phyloP scores from a whole-genome alignment of 108 stramenopile species.

The Cyclotella choctawhatcheeana region DNA sequence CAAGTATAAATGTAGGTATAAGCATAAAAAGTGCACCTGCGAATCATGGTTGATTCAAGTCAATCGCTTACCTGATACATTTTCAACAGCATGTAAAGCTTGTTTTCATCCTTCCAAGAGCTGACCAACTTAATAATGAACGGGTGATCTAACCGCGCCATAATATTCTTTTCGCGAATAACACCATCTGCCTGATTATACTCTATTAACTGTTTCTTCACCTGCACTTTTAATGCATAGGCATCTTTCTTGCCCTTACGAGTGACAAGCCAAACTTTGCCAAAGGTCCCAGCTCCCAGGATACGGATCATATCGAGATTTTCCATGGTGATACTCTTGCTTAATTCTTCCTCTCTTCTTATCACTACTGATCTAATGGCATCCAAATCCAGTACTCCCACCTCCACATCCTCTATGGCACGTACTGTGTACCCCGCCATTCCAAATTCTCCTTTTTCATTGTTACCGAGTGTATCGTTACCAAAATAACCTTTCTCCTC shows the following conservation, averaged over 20 bases:
- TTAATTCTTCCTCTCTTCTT: conserved; percentile 16
- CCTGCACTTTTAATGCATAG: conserved; percentile 91
- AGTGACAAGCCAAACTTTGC: conserved; percentile 92
- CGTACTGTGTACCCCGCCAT: conserved; percentile 61
- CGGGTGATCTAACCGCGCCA: conserved; percentile 89
- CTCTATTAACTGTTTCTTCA: conserved; percentile 84
- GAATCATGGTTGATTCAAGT: neutral
- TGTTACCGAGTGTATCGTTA: conserved; percentile 59
- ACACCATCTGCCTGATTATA: conserved; percentile 85
- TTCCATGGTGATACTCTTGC: conserved; percentile 42
- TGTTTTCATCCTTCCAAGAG: conserved; percentile 83
- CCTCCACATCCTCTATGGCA: conserved; percentile 64
- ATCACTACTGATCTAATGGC: conserved; percentile 68
- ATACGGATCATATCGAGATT: conserved; percentile 61
- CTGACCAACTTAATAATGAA: conserved; percentile 90
- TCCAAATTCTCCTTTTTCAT: conserved; percentile 59
- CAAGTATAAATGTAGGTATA: neutral
- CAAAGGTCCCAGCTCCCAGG: conserved; percentile 94
- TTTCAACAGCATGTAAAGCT: conserved; percentile 88
- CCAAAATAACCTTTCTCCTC: conserved; percentile 70
- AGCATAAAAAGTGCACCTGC: neutral
- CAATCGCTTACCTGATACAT: conserved; percentile 72
- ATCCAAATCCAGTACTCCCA: conserved; percentile 63
- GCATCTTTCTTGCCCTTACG: conserved; percentile 43
- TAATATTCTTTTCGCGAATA: conserved; percentile 80